Base-by-base conservation (phyloP, 148 eudicot genomes). In the Rhododendron williamsianum region DNA sequence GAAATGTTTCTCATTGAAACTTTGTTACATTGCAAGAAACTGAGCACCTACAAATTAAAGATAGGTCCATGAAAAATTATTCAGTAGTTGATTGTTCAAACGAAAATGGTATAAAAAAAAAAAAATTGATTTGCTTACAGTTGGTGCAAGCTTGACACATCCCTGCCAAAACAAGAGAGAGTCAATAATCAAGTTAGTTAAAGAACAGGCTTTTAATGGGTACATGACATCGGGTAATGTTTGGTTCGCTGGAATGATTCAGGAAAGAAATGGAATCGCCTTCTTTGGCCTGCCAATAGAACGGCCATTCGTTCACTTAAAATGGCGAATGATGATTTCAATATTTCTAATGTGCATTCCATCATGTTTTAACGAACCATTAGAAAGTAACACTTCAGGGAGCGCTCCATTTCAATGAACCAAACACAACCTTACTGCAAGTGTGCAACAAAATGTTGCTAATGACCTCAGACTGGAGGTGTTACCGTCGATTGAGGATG, bases 111-210 rank as follows among this genome's bases (percentile, higher is more conserved):
- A 3, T 3, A 4, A 72, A 8, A 11, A 0, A 11, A 0, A 54
- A n/a, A 49, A 7, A 5, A 0, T 3, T 76, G 58, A 27, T 45
- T n/a, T 72, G 73, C 85, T 86, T 82, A 86, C 88, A 18, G 88
- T 86, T 27, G 88, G 88, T 82, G 88, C 88, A 76, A 82, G 88
- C 76, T 74, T 82, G 84, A 82, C 79, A 60, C 88, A 86, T 13
- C 30, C 88, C 85, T 82, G 87, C 23, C 11, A 27, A 86, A 86
- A 25, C 30, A 25, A 43, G 27, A 35, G 33, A 81, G 76, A 81
- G 3, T 38, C 27, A 77, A 25, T 81, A 71, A 9, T 35, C 6
- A 54, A 56, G 35, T 33, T 12, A 54, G 27, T 16, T 25, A 23
- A 56, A 76, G 79, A 30, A 73, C 19, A 83, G 23, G 25, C 60